A percentile compares a stretch with the other conserved stretches of the same genome.
Evolutionary conservation across 306 rosid genomes (phyloP).

Genomic region (Acacia crassicarpa): DNA sequence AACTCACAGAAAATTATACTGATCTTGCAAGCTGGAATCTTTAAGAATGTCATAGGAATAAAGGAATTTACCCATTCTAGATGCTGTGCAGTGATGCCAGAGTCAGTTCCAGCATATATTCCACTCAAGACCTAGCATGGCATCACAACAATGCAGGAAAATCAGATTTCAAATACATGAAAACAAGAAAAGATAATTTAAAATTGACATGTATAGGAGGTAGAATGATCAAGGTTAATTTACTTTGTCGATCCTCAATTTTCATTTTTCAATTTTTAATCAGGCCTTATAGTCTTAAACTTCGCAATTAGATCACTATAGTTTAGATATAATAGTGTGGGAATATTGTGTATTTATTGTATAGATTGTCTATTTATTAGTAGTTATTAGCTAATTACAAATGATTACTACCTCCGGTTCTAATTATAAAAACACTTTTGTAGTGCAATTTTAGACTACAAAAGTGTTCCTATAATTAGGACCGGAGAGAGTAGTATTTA

Average conservation of each 20-base stretch:
- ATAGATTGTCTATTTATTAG: too few species aligned
- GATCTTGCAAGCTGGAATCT: conserved; percentile 2
- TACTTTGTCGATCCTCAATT: background rate
- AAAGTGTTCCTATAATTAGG: too few species aligned
- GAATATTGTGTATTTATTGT: too few species aligned
- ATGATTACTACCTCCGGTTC: too few species aligned
- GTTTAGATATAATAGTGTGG: background rate
- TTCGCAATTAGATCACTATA: background rate
- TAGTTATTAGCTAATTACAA: too few species aligned
- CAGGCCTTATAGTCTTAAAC: background rate
- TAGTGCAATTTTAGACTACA: too few species aligned
- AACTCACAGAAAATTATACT: background rate
- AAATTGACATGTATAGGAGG: conserved; percentile 1
- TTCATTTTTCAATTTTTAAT: background rate
- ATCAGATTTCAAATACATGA: conserved; percentile 4
- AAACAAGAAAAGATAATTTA: conserved; percentile 12
- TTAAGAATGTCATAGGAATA: conserved; percentile 4
- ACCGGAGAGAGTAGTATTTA: too few species aligned
- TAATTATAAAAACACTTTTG: too few species aligned
- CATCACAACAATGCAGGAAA: background rate
- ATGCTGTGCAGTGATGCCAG: conserved; percentile 95
- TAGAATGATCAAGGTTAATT: conserved; percentile 1
- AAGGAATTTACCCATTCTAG: conserved; percentile 75
- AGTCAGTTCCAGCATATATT: conserved; percentile 76
- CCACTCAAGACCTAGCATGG: conserved; percentile 79